These are phyloP conservation scores for Patellaria atrata DNA, from an alignment of 495 filamentous ascomycete species.

Conservation along the genomic window DNA sequence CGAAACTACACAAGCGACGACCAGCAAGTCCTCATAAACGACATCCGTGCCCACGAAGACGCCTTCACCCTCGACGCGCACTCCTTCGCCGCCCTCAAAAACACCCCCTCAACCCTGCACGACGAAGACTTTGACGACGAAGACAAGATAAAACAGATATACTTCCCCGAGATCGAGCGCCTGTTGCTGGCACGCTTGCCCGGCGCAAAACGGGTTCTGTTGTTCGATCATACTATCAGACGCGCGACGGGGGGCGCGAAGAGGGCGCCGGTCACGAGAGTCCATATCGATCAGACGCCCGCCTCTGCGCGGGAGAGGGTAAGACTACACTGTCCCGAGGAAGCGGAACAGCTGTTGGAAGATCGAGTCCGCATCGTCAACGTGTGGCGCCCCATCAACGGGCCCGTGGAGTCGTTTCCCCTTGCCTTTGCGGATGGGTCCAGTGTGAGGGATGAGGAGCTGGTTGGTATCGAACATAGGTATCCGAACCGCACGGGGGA, in stretches of 20 bases:
- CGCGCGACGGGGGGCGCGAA: constrained; percentile 36
- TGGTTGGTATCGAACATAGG: constrained; percentile 59
- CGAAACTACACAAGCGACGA: constrained; percentile 41
- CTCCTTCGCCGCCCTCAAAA: constrained; percentile 48
- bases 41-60: constrained; percentile 50
- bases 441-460: constrained; percentile 44
- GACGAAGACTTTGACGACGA: constrained; percentile 50
- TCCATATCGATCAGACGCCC: constrained; percentile 75
- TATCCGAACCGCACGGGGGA: constrained; percentile 60
- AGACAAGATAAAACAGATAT: constrained; percentile 44
- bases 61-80: constrained; percentile 54
- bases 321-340: constrained; percentile 41
- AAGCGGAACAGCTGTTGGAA: constrained; percentile 41
- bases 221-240: constrained; percentile 91
- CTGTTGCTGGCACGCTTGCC: constrained; percentile 49
- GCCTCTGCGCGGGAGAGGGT: constrained; percentile 51
- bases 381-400: constrained; percentile 70
- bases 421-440: constrained; percentile 54
- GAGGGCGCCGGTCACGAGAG: constrained; percentile 51
- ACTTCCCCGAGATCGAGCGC: constrained; percentile 71
- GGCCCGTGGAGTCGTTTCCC: constrained; percentile 54
- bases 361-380: constrained; percentile 71
- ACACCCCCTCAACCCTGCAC: constrained; percentile 34
- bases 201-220: constrained; percentile 44
- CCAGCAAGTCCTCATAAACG: constrained; percentile 40